Percentiles rank a stretch among this genome's conserved stretches.
Evolutionary conservation across 2,329 filamentous ascomycete species (phyloP).

Genomic region (Paecilomyces sp.): DNA sequence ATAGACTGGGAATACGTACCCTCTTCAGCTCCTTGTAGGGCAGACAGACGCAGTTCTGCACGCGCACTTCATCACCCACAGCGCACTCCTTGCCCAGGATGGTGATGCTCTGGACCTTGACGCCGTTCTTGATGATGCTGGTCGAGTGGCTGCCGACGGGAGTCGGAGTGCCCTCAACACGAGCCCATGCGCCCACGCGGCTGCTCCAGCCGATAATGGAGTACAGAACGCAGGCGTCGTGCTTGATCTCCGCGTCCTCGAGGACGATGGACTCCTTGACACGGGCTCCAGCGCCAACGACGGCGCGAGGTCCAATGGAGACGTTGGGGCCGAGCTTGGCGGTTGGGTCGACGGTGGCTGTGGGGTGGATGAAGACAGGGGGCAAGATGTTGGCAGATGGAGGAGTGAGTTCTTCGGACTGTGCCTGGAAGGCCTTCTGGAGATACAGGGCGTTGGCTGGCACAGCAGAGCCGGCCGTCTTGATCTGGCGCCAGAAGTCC

Average conservation of each 20-base stretch:
- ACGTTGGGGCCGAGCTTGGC: slow-evolving; percentile 97
- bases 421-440: slow-evolving; percentile 81
- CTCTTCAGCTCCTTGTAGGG: slow-evolving; percentile 98
- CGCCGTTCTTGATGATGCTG: slow-evolving; percentile 92
- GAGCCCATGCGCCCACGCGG: slow-evolving; percentile 93
- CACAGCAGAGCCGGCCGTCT: slow-evolving; percentile 94
- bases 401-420: slow-evolving; percentile 71
- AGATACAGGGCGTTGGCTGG: slow-evolving; percentile 96
- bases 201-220: slow-evolving; percentile 96
- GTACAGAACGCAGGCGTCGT: slow-evolving; percentile 92
- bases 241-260: slow-evolving; percentile 91
- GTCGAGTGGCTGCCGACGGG: slow-evolving; percentile 83
- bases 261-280: slow-evolving; percentile 95
- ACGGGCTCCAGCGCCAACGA: slow-evolving; percentile 77
- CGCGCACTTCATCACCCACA: slow-evolving; percentile 87
- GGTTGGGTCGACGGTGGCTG: slow-evolving; percentile 81
- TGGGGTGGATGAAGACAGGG: slow-evolving; percentile 92
- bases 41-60: slow-evolving; percentile 96
- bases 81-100: slow-evolving; percentile 94
- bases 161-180: slow-evolving; percentile 90
- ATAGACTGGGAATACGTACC: slow-evolving; percentile 48
- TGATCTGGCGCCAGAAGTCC: slow-evolving; percentile 99
- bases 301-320: slow-evolving; percentile 82
- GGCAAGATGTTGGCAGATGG: slow-evolving; percentile 83
- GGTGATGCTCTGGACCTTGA: slow-evolving; percentile 98